phyloP scores from a whole-genome alignment of 768 basidiomycete species.

The Amanita exitialis region DNA sequence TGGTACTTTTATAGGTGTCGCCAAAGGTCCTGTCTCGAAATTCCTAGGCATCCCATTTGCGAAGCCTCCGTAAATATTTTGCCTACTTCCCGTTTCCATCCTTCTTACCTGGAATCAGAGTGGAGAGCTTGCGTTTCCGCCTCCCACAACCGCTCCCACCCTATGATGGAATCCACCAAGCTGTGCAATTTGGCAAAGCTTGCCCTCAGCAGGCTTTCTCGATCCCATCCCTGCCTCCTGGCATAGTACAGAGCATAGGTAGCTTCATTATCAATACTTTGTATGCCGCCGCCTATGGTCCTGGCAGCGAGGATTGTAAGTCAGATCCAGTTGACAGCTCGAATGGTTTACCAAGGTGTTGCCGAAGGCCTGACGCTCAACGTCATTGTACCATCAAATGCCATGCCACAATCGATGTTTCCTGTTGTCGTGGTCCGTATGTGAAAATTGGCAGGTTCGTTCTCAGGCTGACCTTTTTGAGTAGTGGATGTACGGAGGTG shows the following conservation, averaged over 20 bases:
- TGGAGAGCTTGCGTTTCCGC: conserved; percentile 31
- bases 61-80: conserved; percentile 30
- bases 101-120: conserved; percentile 11
- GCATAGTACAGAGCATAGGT: conserved; percentile 17
- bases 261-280: conserved; percentile 19
- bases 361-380: conserved; percentile 26
- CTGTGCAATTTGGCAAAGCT: conserved; percentile 31
- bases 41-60: conserved; percentile 45
- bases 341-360: background rate
- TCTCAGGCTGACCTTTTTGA: background rate
- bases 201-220: conserved; percentile 34
- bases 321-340: conserved; percentile 1
- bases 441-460: background rate
- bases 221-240: conserved; percentile 15
- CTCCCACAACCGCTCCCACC: conserved; percentile 26
- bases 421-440: conserved; percentile 30
- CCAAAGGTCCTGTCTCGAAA: conserved; percentile 18
- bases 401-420: conserved; percentile 22
- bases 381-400: conserved; percentile 25
- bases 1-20: background rate
- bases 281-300: conserved; percentile 15
- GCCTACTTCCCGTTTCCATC: background rate
- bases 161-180: conserved; percentile 27
- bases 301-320: conserved; percentile 34
- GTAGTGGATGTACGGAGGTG: conserved; percentile 27